Conservation (phyloP, 1,139 yeast species). For the Diutina siamensis region DNA sequence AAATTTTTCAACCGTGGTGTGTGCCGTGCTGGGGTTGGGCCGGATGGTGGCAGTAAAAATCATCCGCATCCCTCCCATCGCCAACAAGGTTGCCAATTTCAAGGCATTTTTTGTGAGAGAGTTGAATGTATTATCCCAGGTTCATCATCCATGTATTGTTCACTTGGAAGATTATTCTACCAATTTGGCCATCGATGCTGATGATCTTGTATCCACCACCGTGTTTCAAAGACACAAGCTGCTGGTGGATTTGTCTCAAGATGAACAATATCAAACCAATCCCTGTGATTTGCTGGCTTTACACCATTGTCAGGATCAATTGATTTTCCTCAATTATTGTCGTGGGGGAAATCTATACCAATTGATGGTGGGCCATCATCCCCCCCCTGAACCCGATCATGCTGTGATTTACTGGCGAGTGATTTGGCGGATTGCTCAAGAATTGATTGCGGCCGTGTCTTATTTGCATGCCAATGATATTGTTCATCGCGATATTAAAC, state of each 20-base stretch:
- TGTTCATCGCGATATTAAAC: slow-evolving; percentile 80
- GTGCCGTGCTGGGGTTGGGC: slow-evolving; percentile 19
- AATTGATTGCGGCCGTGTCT: slow-evolving; percentile 55
- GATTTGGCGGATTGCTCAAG: slow-evolving; percentile 54
- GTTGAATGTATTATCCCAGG: slow-evolving; percentile 44
- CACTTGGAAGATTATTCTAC: slow-evolving; percentile 19
- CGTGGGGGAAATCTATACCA: slow-evolving; percentile 77
- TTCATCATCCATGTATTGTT: slow-evolving; percentile 32
- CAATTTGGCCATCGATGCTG: slow-evolving; percentile 13
- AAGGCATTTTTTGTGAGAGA: slow-evolving; percentile 71
- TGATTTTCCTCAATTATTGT: slow-evolving; percentile 65
- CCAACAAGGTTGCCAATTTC: slow-evolving; percentile 25
- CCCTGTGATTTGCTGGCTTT: slow-evolving; percentile 14
- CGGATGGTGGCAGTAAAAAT: slow-evolving; percentile 31
- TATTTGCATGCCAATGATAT: slow-evolving; percentile 58
- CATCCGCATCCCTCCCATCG: slow-evolving; percentile 22
- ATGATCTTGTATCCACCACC: not conserved
- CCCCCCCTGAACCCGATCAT: slow-evolving; percentile 15
- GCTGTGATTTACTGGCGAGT: slow-evolving; percentile 29
- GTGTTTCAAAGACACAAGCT: not conserved
- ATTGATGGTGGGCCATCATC: slow-evolving; percentile 33
- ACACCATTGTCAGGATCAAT: slow-evolving; percentile 19
- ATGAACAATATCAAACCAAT: not conserved
- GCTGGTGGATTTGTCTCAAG: not conserved
- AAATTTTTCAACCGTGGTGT: slow-evolving; percentile 45